Conservation (phyloP, 2,329 filamentous ascomycete species). For the Neospermospora avenae region DNA sequence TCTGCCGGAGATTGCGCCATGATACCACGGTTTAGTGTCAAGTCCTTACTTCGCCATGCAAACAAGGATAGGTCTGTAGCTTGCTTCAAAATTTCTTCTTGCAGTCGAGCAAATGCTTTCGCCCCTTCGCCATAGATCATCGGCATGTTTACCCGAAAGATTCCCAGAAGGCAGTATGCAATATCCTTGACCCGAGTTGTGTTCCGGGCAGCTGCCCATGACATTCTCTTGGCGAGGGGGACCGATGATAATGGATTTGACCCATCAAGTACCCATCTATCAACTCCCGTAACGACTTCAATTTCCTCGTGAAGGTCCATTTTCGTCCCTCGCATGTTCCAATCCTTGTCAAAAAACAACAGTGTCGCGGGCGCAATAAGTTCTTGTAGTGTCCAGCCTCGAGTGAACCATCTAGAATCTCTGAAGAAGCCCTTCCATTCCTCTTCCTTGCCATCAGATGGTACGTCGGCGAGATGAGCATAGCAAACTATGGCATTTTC, state of each 20-base stretch:
- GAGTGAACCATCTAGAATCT: neutral
- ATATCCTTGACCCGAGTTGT: slow-evolving; percentile 40
- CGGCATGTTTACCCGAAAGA: slow-evolving; percentile 44
- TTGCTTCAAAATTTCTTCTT: slow-evolving; percentile 35
- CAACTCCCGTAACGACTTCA: neutral
- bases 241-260: neutral
- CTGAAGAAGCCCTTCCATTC: neutral
- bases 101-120: slow-evolving; percentile 36
- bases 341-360: slow-evolving; percentile 6
- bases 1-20: neutral
- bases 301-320: slow-evolving; percentile 1
- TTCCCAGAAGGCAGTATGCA: slow-evolving; percentile 42
- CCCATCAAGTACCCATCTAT: neutral
- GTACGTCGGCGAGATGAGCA: neutral
- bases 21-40: neutral
- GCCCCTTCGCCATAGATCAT: slow-evolving; percentile 39
- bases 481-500: slow-evolving; percentile 5
- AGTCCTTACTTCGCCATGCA: neutral
- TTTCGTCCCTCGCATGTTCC: slow-evolving; percentile 5
- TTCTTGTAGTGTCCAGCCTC: too few relatives aligned
- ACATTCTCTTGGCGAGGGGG: slow-evolving; percentile 38
- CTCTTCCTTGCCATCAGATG: neutral
- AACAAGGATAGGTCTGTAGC: neutral
- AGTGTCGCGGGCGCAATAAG: slow-evolving; percentile 8
- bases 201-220: slow-evolving; percentile 38